Evolutionary conservation across 2,329 filamentous ascomycete genomes (phyloP).

Genomic region (Aspergillus luchuensis): DNA sequence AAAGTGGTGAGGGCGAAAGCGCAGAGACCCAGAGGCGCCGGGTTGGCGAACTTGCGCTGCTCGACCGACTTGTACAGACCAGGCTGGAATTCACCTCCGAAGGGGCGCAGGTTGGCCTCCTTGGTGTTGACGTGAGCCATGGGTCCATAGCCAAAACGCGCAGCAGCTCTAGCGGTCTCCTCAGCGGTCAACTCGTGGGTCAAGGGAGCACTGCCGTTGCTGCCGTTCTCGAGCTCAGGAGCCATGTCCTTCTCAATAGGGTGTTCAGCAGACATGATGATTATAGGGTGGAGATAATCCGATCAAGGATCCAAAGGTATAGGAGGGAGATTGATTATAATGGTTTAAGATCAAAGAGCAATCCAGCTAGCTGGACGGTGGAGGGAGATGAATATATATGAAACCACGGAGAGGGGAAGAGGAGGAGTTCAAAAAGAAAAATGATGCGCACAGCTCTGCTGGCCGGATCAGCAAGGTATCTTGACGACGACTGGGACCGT

Average conservation of each 20-base stretch:
- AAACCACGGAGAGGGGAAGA: conserved; percentile 28
- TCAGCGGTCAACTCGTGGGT: conserved; percentile 45
- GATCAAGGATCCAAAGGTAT: conserved; percentile 3
- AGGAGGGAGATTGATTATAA: conserved; percentile 2
- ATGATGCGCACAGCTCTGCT: conserved; percentile 34
- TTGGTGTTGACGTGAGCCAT: conserved; percentile 52
- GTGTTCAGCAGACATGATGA: conserved; percentile 33
- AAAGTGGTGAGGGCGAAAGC: conserved; percentile 85
- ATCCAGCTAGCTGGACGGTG: conserved; percentile 32
- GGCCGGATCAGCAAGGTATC: conserved; percentile 20
- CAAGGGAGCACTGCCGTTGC: conserved; percentile 20
- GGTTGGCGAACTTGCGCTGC: conserved; percentile 73
- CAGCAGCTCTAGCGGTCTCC: conserved; percentile 46
- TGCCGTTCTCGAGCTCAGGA: conserved; percentile 9
- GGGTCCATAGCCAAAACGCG: conserved; percentile 54
- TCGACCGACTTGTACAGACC: conserved; percentile 67
- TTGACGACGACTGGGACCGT: conserved; percentile 14
- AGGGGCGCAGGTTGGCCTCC: conserved; percentile 58
- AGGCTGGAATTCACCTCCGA: conserved; percentile 73
- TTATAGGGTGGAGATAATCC: conserved; percentile 1
- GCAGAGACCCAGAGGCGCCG: conserved; percentile 72
- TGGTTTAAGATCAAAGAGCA: conserved; percentile 10
- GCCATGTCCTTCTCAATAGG: conserved; percentile 37
- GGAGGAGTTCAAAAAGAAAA: conserved; percentile 10
- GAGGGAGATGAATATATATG: conserved; percentile 14